phyloP scores from a whole-genome alignment of 805 yeast species.

The Debaryomyces maramus region DNA sequence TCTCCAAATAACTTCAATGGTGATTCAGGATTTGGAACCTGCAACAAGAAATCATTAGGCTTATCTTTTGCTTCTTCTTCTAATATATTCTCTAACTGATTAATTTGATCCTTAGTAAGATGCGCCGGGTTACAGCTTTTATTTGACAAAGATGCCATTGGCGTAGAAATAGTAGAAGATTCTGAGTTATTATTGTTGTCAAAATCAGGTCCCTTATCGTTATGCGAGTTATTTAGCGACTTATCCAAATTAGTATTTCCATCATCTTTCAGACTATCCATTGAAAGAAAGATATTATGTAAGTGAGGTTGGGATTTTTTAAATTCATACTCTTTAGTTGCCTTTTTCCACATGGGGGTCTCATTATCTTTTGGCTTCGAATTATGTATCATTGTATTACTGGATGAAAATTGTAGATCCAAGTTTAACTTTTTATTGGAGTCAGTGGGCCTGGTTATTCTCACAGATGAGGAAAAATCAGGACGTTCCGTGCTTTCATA shows the following conservation, averaged over 20 bases:
- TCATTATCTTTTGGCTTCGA: conserved; percentile 15
- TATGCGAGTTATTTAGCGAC: conserved; percentile 2
- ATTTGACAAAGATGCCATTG: conserved; percentile 28
- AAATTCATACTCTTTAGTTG: conserved; percentile 26
- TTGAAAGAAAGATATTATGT: conserved; percentile 30
- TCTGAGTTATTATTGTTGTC: conserved; percentile 18
- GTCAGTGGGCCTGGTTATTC: conserved; percentile 8
- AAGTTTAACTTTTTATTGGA: conserved; percentile 7
- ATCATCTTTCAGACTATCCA: conserved; percentile 14
- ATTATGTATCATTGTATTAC: conserved; percentile 36
- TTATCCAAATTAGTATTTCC: conserved; percentile 2
- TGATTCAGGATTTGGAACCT: conserved; percentile 31
- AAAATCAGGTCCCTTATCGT: conserved; percentile 5
- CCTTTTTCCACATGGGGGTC: conserved; percentile 39
- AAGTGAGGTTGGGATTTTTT: conserved; percentile 26
- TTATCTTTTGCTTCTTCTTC: conserved; percentile 21
- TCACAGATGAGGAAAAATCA: conserved; percentile 22
- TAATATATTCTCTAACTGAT: conserved; percentile 22
- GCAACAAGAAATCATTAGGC: conserved; percentile 14
- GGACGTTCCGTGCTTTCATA: conserved; percentile 5
- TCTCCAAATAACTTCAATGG: conserved; percentile 42
- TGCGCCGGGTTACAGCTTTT: conserved; percentile 12
- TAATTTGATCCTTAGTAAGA: conserved; percentile 11
- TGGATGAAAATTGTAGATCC: conserved; percentile 19
- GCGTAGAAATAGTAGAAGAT: conserved; percentile 40